Evolutionary conservation across 1,284 basidiomycete species (phyloP), one percentile per base, ranked within the genome.

Genomic region (Trichosporon sp.): DNA sequence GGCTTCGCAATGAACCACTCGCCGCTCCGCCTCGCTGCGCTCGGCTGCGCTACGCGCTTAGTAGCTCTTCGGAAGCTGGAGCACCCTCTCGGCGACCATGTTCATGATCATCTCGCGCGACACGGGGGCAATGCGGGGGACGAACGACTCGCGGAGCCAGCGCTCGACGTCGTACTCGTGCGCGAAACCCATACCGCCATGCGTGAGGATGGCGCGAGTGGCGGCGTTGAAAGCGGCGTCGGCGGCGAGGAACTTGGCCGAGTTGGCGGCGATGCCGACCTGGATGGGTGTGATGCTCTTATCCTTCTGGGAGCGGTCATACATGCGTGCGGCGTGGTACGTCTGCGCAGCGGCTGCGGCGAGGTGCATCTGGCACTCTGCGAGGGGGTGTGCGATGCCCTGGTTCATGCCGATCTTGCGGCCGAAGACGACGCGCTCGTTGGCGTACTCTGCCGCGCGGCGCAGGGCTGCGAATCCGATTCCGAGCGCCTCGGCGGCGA

Each of bases 401-500:
- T 70, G 69, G 64, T 68, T 67, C 40, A 63, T 46, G 21, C 61
- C 65, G 56, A 65, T 68, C 23, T 64, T 64, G 57, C 68, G 65
- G 64, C 58, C 58, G 21, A 67, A 70, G 31, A 68, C 65, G 25
- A 58, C 59, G 36, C 69, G 61, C 52, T 67, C 69, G 44, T 1
- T 54, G 2, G 66, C 66, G 34, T 67, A 67, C 56, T 60, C 37
- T 0, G 63, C 57, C 0, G 66, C 66, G 32, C 59, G 58, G 37
- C 63, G 56, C 40, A 67, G 62, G 58, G 67, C 63, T 1, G 62
- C 69, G 46, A 67, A 66, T 0, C 66, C 69, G 68, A 72, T 62
- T 74, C 81, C 81, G 14, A 81, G 66, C 16, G 81, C 79, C 70
- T 82, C 81, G 27, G 79, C 81, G 0, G 78, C 80, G n/a, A 82